Conservation (phyloP, 768 basidiomycete species). For the Lactarius hatsudake region DNA sequence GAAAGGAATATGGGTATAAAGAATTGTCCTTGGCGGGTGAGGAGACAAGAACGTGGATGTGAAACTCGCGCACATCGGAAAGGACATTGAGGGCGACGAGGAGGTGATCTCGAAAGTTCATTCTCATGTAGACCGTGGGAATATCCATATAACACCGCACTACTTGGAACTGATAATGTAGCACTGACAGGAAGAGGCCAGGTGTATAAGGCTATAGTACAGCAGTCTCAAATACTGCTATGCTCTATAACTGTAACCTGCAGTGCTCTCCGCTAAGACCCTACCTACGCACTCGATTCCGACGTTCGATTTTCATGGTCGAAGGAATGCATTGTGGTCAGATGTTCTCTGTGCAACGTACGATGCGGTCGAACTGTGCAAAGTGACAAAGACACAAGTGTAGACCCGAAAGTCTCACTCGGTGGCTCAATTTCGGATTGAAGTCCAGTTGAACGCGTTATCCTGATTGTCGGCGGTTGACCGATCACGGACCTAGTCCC, state of each 20-base stretch:
- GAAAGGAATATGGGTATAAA: slow-evolving; percentile 72
- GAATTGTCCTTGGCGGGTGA: slow-evolving; percentile 61
- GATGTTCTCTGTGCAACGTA: not conserved
- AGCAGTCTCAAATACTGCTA: not conserved
- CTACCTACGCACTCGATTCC: not conserved
- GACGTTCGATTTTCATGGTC: too few species aligned
- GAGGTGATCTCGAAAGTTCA: slow-evolving; percentile 21
- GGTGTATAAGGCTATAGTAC: not conserved
- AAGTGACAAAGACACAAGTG: not conserved
- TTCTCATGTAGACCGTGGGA: slow-evolving; percentile 15
- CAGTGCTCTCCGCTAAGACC: not conserved
- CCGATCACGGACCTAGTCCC: not conserved
- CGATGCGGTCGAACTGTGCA: not conserved
- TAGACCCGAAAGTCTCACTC: not conserved
- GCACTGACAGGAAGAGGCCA: not conserved
- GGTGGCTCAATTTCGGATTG: not conserved
- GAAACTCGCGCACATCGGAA: slow-evolving; percentile 43
- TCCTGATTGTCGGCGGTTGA: not conserved
- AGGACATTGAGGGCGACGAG: slow-evolving; percentile 15
- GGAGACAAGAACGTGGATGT: slow-evolving; percentile 72
- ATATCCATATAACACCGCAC: not conserved
- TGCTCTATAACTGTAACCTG: not conserved
- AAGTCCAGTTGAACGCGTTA: not conserved
- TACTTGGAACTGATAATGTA: not conserved
- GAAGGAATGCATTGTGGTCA: not conserved